Conservation (phyloP, 2,329 filamentous ascomycete genomes). For the Apiospora hydei region DNA sequence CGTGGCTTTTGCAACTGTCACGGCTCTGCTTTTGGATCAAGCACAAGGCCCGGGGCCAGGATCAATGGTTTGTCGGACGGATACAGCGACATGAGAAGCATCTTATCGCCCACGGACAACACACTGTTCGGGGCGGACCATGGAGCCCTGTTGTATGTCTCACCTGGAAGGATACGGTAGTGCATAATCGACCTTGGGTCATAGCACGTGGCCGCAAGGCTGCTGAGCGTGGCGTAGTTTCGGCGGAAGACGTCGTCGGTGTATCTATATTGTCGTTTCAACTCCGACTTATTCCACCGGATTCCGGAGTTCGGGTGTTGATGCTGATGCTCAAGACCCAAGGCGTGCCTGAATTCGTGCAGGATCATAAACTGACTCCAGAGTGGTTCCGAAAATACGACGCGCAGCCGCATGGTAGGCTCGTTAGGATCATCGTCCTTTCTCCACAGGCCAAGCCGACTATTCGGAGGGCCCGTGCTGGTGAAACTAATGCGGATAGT, state of each 20-base stretch:
- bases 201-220: not conserved
- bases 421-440: accelerated
- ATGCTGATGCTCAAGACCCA: not conserved
- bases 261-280: not conserved
- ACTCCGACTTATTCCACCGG: not conserved
- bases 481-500: not conserved
- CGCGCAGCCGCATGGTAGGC: not conserved
- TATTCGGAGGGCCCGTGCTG: not conserved
- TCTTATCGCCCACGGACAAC: not conserved
- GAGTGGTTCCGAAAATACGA: not conserved
- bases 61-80: not conserved
- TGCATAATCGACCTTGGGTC: not conserved
- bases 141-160: not conserved
- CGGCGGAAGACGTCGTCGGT: not conserved
- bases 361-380: not conserved
- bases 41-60: too few species aligned
- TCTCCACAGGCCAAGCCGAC: not conserved
- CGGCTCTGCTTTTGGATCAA: too few species aligned
- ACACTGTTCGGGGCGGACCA: not conserved
- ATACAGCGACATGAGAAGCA: not conserved
- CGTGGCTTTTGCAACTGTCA: too few species aligned
- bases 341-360: not conserved
- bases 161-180: not conserved
- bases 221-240: not conserved
- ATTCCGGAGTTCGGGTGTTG: not conserved